These are phyloP conservation scores for Tardiomyces depauwii DNA, from an alignment of 1,139 yeast species.

Conservation along the genomic window DNA sequence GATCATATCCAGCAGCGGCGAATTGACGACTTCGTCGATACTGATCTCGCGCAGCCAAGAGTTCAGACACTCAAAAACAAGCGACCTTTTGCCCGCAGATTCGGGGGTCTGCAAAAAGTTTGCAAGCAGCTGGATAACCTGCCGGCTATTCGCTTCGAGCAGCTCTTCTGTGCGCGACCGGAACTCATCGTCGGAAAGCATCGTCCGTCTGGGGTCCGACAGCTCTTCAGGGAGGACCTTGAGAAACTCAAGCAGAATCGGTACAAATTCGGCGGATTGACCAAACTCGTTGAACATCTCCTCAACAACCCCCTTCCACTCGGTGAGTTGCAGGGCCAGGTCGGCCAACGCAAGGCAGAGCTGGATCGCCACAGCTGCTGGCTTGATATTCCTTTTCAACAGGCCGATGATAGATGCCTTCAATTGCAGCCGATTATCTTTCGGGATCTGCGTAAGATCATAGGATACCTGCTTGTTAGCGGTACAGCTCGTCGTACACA, in stretches of 20 bases:
- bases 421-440: slow-evolving; percentile 38
- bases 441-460: slow-evolving; percentile 69
- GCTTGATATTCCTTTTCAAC: slow-evolving; percentile 33
- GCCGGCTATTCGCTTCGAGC: slow-evolving; percentile 55
- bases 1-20: slow-evolving; percentile 54
- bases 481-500: slow-evolving; percentile 13
- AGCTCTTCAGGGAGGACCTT: slow-evolving; percentile 88
- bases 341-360: slow-evolving; percentile 73
- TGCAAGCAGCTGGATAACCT: slow-evolving; percentile 47
- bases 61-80: slow-evolving; percentile 64
- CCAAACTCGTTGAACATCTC: slow-evolving; percentile 54
- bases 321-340: slow-evolving; percentile 61
- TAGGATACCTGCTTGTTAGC: slow-evolving; percentile 41
- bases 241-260: slow-evolving; percentile 58
- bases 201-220: slow-evolving; percentile 62
- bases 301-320: slow-evolving; percentile 61
- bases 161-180: slow-evolving; percentile 49
- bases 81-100: slow-evolving; percentile 30
- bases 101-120: slow-evolving; percentile 28
- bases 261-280: slow-evolving; percentile 12
- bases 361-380: slow-evolving; percentile 62
- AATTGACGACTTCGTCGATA: slow-evolving; percentile 49
- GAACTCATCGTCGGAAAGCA: slow-evolving; percentile 76
- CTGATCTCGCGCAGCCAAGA: slow-evolving; percentile 89
- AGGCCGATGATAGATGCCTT: slow-evolving; percentile 53